Base-by-base conservation (phyloP, 345 rosid genomes). In the Streptanthus diversifolius region DNA sequence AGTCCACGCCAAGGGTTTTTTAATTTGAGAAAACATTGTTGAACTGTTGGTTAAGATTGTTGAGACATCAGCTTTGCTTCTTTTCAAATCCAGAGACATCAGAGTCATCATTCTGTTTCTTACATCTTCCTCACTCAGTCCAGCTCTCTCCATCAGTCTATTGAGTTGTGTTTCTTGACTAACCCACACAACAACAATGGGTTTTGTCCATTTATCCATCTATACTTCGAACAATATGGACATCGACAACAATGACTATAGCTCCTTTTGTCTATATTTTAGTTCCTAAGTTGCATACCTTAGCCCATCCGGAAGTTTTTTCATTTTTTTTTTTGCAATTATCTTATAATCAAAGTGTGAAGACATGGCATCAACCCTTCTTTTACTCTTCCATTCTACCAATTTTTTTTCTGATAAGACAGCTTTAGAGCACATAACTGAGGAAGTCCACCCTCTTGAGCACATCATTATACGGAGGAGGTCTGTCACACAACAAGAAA, bases 201-300 rank as follows among this genome's bases (percentile, higher is more conserved):
- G 97, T 43, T 88, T 88, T 13, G 96, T 88, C 97, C 91, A 90
- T 70, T 65, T 85, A 63, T 90, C 90, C 86, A 90, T 82, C 82
- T 83, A 88, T 32, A 84, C 89, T 83, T 91, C 95, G 5, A 91
- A 91, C 76, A 89, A 60, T 52, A 91, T 77, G 97, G 52, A 91
- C 63, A 68, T 93, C 99, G 2, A 90, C 90, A 63, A 88, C 87
- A 10, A 91, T 81, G 27, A 90, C 85, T 74, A 85, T 85, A 56
- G 63, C 79, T 18, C 95, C 95, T 69, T 80, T 85, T 35, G 82
- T 51, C 98, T 97, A 91, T 30, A 83, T 75, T 82, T 87, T 22
- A 1, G 2, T 1, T 22, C 2, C 24, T 22, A 22, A 22, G 24
- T 22, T 22, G 24, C 24, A 22, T 22, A 22, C 24, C 24, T 22